These are phyloP conservation scores for Nemania bipapillata DNA, from an alignment of 2,329 filamentous ascomycete genomes.

Conservation along the genomic window DNA sequence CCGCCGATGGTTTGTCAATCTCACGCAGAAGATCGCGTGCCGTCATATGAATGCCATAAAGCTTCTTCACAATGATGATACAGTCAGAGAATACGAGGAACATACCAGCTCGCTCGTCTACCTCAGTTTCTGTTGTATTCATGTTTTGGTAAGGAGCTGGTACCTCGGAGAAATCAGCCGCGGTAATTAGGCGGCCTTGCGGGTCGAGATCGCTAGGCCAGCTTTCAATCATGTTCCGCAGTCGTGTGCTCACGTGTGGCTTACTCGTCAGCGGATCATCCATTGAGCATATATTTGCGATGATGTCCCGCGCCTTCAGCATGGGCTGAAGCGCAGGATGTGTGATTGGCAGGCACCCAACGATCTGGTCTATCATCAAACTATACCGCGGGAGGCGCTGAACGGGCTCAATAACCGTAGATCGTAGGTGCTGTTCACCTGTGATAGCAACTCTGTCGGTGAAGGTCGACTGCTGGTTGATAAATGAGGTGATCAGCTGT, in stretches of 20 bases:
- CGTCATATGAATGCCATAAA: slow-evolving; percentile 68
- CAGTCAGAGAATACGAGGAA: slow-evolving; percentile 87
- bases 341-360: slow-evolving; percentile 82
- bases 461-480: slow-evolving; percentile 84
- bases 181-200: slow-evolving; percentile 80
- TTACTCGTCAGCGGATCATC: slow-evolving; percentile 77
- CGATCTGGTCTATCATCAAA: slow-evolving; percentile 94
- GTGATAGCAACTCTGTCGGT: slow-evolving; percentile 81
- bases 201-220: slow-evolving; percentile 80
- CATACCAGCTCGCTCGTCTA: slow-evolving; percentile 70
- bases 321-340: slow-evolving; percentile 86
- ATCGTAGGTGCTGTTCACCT: slow-evolving; percentile 90
- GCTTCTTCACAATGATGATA: slow-evolving; percentile 79
- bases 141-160: slow-evolving; percentile 72
- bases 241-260: slow-evolving; percentile 75
- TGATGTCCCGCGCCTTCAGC: slow-evolving; percentile 89
- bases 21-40: slow-evolving; percentile 84
- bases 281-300: slow-evolving; percentile 95
- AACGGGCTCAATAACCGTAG: slow-evolving; percentile 93
- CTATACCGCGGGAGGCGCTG: slow-evolving; percentile 94
- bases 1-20: slow-evolving; percentile 80
- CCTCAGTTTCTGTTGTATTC: slow-evolving; percentile 54
- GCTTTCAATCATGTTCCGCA: slow-evolving; percentile 79
- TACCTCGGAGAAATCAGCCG: slow-evolving; percentile 82
- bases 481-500: slow-evolving; percentile 79